A percentile compares a stretch with the other conserved stretches of the same genome.
Evolutionary conservation across 2,329 filamentous ascomycete species (phyloP).

Genomic region (Pseudovirgaria hyperparasitica): DNA sequence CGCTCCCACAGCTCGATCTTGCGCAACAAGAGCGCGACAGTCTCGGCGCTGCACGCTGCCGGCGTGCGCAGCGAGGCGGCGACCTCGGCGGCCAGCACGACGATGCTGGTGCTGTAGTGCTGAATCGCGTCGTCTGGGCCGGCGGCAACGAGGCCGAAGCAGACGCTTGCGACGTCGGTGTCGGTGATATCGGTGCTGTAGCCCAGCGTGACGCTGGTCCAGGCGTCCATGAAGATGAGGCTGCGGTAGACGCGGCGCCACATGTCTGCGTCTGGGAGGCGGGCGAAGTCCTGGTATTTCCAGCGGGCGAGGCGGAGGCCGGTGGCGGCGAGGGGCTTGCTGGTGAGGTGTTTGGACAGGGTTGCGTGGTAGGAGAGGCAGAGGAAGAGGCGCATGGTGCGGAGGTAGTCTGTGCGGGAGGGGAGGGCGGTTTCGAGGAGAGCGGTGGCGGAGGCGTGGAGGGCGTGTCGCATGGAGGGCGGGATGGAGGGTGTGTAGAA

Average conservation of each 20-base stretch:
- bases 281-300: slow-evolving; percentile 11
- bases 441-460: slow-evolving; percentile 21
- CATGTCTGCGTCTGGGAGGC: slow-evolving; percentile 6
- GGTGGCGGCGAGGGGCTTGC: slow-evolving; percentile 13
- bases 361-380: slow-evolving; percentile 23
- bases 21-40: too few relatives aligned
- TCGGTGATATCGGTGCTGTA: slow-evolving; percentile 19
- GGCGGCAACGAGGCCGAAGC: too few relatives aligned
- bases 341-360: slow-evolving; percentile 19
- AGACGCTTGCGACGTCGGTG: slow-evolving; percentile 15
- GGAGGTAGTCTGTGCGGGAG: slow-evolving; percentile 17
- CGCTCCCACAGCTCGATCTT: too few relatives aligned
- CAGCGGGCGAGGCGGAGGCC: slow-evolving; percentile 23
- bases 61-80: too few relatives aligned
- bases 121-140: too few relatives aligned
- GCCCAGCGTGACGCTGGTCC: slow-evolving; percentile 25
- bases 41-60: too few relatives aligned
- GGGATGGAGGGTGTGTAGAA: slow-evolving; percentile 25
- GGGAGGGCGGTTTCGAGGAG: slow-evolving; percentile 20
- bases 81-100: too few relatives aligned
- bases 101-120: too few relatives aligned
- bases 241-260: slow-evolving; percentile 20
- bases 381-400: slow-evolving; percentile 22
- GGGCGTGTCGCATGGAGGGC: slow-evolving; percentile 14
- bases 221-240: slow-evolving; percentile 26